Evolutionary conservation across 2,329 filamentous ascomycete genomes (phyloP).

Genomic region (Taxawa tesnikishii): DNA sequence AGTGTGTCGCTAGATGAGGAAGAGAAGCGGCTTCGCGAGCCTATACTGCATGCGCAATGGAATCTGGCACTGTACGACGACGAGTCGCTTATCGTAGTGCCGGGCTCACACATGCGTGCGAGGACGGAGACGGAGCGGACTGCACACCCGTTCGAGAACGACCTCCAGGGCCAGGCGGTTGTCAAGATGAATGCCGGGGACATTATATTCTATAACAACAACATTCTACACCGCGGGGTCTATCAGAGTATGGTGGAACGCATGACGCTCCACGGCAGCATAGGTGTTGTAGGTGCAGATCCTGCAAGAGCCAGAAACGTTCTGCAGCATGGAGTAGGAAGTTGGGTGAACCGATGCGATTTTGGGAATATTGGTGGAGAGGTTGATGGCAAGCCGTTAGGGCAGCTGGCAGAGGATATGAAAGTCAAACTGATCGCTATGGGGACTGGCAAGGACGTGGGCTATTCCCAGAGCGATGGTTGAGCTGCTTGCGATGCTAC

Average conservation of each 20-base stretch:
- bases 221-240: constrained; percentile 65
- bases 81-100: constrained; percentile 60
- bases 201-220: constrained; percentile 81
- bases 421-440: constrained; percentile 48
- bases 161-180: constrained; percentile 50
- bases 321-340: constrained; percentile 60
- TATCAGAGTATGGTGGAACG: constrained; percentile 49
- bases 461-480: constrained; percentile 50
- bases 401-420: constrained; percentile 48
- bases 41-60: constrained; percentile 71
- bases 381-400: constrained; percentile 22
- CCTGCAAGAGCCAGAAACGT: constrained; percentile 55
- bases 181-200: constrained; percentile 63
- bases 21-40: constrained; percentile 42
- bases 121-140: constrained; percentile 57
- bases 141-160: constrained; percentile 52
- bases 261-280: constrained; percentile 61
- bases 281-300: constrained; percentile 48
- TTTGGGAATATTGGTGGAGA: constrained; percentile 34
- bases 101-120: constrained; percentile 60
- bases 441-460: constrained; percentile 50
- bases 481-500: too few relatives aligned
- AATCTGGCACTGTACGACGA: constrained; percentile 74
- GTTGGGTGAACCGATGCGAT: constrained; percentile 50
- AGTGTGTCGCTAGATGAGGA: constrained; percentile 56